These are phyloP conservation scores for Bryopsis sp. DNA, from an alignment of 139 green algal species.

Conservation along the genomic window DNA sequence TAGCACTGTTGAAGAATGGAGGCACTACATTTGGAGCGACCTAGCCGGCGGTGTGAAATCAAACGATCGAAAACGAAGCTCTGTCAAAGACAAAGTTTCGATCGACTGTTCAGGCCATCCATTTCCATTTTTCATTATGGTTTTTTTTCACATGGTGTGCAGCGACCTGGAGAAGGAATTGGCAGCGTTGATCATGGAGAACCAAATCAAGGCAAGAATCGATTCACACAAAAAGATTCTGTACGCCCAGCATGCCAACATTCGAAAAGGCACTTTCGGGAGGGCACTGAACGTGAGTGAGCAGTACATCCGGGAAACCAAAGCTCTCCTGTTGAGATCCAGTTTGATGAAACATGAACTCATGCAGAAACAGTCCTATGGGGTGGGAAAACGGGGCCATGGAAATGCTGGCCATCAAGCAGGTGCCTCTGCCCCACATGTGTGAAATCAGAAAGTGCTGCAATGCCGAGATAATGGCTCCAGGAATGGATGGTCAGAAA, in stretches of 20 bases:
- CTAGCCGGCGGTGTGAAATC: too few species aligned
- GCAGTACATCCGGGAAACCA: conserved; percentile 57
- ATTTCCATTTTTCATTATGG: not conserved
- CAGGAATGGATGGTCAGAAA: too few species aligned
- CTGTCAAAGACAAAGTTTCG: too few species aligned
- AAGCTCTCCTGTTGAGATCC: conserved; percentile 63
- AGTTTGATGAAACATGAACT: conserved; percentile 71
- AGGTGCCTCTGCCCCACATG: too few species aligned
- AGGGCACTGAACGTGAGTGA: conserved; percentile 19
- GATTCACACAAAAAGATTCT: conserved; percentile 69
- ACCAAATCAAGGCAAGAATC: conserved; percentile 75
- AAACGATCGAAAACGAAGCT: too few species aligned
- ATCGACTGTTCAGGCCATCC: not conserved
- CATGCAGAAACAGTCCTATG: conserved; percentile 45
- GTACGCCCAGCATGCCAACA: conserved; percentile 6
- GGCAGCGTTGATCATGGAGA: conserved; percentile 66
- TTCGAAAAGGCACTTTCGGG: not conserved
- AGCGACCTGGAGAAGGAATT: conserved; percentile 66
- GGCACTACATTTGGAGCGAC: too few species aligned
- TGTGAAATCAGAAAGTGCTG: too few species aligned
- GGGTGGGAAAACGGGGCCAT: too few species aligned
- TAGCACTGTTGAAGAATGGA: too few species aligned
- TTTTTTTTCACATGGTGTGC: not conserved
- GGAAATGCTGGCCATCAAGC: too few species aligned
- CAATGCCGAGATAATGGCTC: too few species aligned